Percentiles rank a stretch among this genome's conserved stretches.
Evolutionary conservation across 2,329 filamentous ascomycete genomes (phyloP).

Genomic region (Stagonosporopsis rhizophila): DNA sequence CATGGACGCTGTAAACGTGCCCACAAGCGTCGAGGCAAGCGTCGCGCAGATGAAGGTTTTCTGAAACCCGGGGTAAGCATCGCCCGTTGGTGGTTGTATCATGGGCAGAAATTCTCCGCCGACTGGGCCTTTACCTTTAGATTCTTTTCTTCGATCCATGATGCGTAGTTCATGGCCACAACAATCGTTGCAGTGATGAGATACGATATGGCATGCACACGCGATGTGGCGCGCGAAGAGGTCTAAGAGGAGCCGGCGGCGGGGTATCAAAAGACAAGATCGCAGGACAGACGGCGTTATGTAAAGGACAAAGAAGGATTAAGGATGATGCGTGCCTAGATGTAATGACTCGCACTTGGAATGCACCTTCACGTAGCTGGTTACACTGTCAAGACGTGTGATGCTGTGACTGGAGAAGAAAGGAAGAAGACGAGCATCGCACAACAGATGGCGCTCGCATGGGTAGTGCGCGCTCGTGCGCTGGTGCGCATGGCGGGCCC

Average conservation of each 20-base stretch:
- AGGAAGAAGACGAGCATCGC: slow-evolving; percentile 1
- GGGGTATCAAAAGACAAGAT: slow-evolving; percentile 5
- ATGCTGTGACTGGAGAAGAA: slow-evolving; percentile 15
- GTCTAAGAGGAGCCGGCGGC: slow-evolving; percentile 14
- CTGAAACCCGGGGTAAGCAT: slow-evolving; percentile 23
- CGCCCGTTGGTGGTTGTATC: slow-evolving; percentile 17
- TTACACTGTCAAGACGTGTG: slow-evolving; percentile 18
- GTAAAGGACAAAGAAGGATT: neutral
- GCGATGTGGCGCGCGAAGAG: neutral
- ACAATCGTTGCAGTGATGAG: slow-evolving; percentile 4
- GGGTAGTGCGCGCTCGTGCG: slow-evolving; percentile 9
- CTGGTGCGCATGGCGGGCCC: slow-evolving; percentile 6
- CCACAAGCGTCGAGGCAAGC: slow-evolving; percentile 53
- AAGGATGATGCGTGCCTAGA: neutral
- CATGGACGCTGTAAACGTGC: slow-evolving; percentile 54
- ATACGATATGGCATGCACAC: slow-evolving; percentile 10
- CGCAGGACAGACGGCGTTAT: neutral
- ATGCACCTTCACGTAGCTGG: slow-evolving; percentile 12
- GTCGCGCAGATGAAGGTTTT: slow-evolving; percentile 57
- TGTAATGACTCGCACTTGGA: slow-evolving; percentile 9
- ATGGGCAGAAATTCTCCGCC: slow-evolving; percentile 16
- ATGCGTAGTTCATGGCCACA: slow-evolving; percentile 52
- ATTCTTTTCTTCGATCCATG: slow-evolving; percentile 56
- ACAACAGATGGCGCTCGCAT: slow-evolving; percentile 28
- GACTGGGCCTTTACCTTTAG: slow-evolving; percentile 44